Evolutionary conservation across 2,329 filamentous ascomycete genomes (phyloP).

Genomic region (Fulvia fulva): DNA sequence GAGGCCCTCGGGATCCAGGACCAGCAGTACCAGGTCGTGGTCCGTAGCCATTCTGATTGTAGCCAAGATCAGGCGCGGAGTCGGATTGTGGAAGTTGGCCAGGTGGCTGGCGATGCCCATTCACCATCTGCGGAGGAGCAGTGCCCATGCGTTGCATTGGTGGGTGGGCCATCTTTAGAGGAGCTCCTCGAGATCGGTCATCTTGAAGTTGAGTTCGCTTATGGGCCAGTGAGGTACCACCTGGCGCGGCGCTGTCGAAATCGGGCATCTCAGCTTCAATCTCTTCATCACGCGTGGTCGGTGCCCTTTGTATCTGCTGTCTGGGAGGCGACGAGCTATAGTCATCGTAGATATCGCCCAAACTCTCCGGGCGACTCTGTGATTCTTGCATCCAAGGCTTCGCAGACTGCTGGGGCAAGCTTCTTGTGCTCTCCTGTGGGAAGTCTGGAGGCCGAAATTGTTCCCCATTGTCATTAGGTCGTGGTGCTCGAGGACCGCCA

Average conservation of each 20-base stretch:
- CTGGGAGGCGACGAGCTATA: slow-evolving; percentile 10
- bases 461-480: slow-evolving; percentile 8
- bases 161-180: slow-evolving; percentile 8
- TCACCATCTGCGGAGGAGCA: slow-evolving; percentile 1
- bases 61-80: slow-evolving; percentile 14
- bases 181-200: slow-evolving; percentile 31
- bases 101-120: neutral
- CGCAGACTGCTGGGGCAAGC: slow-evolving; percentile 4
- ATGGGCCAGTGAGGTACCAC: slow-evolving; percentile 27
- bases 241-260: slow-evolving; percentile 49
- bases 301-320: slow-evolving; percentile 12
- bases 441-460: slow-evolving; percentile 5
- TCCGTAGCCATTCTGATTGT: slow-evolving; percentile 9
- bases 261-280: slow-evolving; percentile 60
- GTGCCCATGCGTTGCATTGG: slow-evolving; percentile 6
- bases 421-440: slow-evolving; percentile 3
- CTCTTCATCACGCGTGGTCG: slow-evolving; percentile 36
- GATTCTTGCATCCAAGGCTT: slow-evolving; percentile 13
- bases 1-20: slow-evolving; percentile 12
- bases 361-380: slow-evolving; percentile 8
- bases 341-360: slow-evolving; percentile 20
- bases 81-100: slow-evolving; percentile 14
- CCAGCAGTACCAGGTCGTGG: slow-evolving; percentile 3
- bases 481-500: slow-evolving; percentile 11
- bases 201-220: slow-evolving; percentile 29